Base-by-base conservation (phyloP, 345 rosid genomes). In the Pseudoturritis turrita region DNA sequence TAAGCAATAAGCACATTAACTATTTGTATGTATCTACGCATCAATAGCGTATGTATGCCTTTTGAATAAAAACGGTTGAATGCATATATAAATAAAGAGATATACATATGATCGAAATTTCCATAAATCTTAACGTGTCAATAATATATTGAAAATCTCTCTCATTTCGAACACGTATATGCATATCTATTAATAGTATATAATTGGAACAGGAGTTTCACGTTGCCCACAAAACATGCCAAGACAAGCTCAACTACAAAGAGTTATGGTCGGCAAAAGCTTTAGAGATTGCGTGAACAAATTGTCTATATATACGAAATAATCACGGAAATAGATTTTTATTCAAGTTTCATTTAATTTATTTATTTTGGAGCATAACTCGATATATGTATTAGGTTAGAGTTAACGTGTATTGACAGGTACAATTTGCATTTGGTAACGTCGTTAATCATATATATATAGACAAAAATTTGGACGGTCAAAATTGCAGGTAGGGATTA, bases 231-330 rank as follows among this genome's bases (percentile, higher is more conserved):
- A 58, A 36, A 56, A 56, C 66, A 58, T 36, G 36, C 66, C 35
- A 66, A 10, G 67, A 57, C 5, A 65, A 65, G 54, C 59, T 47
- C 61, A 65, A 37, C 45, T 47, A 65, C 19, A 28, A n/a, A 59
- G 44, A 49, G 60, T 13, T 57, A 45, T 58, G 72, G 78, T 74
- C 61, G 61, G 61, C 61, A 57, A 65, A 47, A n/a, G 26, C 52
- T 58, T n/a, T 58, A 40, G 61, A 74, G 78, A 58, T 74, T 74
- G 54, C 73, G 78, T 74, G 78, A 74, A 49, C 62, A 29, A 58
- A 40, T 49, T 58, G 61, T 21, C 60, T 10, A 37, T 41, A 65
- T 10, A 37, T 41, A 65, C 43, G 53, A 65, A 46, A 45, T 29
- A 26, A 18, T 23, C 10, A 49, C 3, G 15, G 25, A 65, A 13